A percentile compares a stretch with the other conserved stretches of the same genome.
Conservation (phyloP, 169 alveolate genomes). For the Eimeria falciformis region DNA sequence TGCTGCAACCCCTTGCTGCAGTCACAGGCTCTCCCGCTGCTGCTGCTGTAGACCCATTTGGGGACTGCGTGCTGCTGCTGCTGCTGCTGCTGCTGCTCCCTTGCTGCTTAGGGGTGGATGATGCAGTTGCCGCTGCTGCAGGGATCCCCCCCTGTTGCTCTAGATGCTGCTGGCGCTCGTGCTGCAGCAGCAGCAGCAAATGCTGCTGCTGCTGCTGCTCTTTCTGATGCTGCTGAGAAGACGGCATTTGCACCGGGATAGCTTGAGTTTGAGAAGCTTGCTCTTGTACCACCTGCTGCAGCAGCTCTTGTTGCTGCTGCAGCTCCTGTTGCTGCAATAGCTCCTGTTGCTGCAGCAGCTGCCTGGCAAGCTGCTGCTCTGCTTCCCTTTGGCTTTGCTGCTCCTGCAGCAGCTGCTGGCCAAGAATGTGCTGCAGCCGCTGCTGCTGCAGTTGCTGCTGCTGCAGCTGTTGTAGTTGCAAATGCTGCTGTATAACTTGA, state of each 20-base stretch:
- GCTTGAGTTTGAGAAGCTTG: constrained; percentile 4
- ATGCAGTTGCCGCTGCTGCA: constrained; percentile 28
- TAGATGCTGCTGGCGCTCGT: constrained; percentile 22
- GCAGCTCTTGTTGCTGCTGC: constrained; percentile 55
- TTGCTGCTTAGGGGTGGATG: constrained; percentile 26
- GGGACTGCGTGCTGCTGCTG: constrained; percentile 47
- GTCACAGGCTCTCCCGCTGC: constrained; percentile 7
- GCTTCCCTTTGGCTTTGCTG: constrained; percentile 50
- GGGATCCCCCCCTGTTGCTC: constrained; percentile 6
- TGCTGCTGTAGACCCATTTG: neutral
- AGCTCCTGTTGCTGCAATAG: constrained; percentile 59
- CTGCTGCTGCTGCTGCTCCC: constrained; percentile 46
- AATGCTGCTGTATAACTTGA: constrained; percentile 52
- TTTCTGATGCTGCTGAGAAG: neutral
- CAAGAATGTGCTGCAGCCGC: constrained; percentile 25
- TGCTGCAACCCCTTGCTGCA: neutral
- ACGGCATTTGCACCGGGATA: neutral
- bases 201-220: constrained; percentile 62
- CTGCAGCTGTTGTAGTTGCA: constrained; percentile 67
- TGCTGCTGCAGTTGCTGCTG: constrained; percentile 68
- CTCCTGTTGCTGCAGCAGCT: constrained; percentile 64
- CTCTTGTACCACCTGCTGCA: constrained; percentile 57
- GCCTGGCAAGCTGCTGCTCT: constrained; percentile 61
- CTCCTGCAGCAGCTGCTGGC: constrained; percentile 48
- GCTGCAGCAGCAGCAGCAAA: constrained; percentile 13